These are phyloP conservation scores for Escovopsis weberi DNA, from an alignment of 2,329 filamentous ascomycete species.

Conservation along the genomic window DNA sequence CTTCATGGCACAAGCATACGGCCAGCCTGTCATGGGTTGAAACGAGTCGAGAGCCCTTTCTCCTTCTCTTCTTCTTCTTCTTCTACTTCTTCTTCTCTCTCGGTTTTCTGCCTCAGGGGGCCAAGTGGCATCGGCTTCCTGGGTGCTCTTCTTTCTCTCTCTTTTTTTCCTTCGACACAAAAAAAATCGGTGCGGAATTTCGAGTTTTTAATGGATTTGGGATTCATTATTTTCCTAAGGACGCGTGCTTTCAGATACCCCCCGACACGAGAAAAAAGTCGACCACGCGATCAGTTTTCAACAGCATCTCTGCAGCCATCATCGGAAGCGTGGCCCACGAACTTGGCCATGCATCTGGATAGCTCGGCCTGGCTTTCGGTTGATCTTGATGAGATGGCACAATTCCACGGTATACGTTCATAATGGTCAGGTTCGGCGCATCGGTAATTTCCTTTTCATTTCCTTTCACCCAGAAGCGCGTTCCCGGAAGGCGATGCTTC, in stretches of 20 bases:
- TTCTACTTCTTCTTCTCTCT: background rate
- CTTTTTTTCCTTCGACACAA: constrained; percentile 1
- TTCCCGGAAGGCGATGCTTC: background rate
- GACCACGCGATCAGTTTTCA: constrained; percentile 14
- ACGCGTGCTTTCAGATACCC: constrained; percentile 25
- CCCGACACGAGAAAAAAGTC: constrained; percentile 23
- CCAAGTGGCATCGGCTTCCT: background rate
- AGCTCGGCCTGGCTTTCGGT: background rate
- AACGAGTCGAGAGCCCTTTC: constrained; percentile 10
- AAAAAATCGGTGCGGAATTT: constrained; percentile 5
- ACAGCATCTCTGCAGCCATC: constrained; percentile 8
- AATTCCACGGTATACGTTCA: constrained; percentile 15
- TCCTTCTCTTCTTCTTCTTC: constrained; percentile 4
- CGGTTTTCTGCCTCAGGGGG: too few species aligned
- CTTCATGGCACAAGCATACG: constrained; percentile 33
- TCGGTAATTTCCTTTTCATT: constrained; percentile 2
- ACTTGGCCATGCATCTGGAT: constrained; percentile 1
- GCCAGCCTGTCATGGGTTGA: constrained; percentile 42
- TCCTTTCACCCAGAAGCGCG: too few species aligned
- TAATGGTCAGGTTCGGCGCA: constrained; percentile 22
- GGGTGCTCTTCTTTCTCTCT: constrained; percentile 1
- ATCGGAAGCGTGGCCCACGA: constrained; percentile 1
- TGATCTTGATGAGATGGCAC: constrained; percentile 4
- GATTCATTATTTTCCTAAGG: constrained; percentile 16
- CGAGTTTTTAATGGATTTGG: constrained; percentile 18